A percentile compares a stretch with the other conserved stretches of the same genome.
These are phyloP conservation scores for Herpotrichia juniperi DNA, from an alignment of 2,329 filamentous ascomycete species.

Conservation along the genomic window DNA sequence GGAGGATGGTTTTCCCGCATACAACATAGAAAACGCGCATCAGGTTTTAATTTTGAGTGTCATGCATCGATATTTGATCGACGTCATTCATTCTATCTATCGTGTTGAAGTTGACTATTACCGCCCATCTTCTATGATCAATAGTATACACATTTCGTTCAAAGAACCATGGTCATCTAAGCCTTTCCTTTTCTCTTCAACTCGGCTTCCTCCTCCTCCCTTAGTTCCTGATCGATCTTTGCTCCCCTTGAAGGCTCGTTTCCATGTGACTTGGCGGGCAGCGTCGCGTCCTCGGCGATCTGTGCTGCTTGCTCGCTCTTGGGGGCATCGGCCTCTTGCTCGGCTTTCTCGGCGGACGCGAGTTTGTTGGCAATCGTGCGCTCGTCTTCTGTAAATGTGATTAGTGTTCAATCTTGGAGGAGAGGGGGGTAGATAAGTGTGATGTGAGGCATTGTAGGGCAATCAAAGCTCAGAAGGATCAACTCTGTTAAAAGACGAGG, in stretches of 20 bases:
- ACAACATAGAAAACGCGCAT: too few species aligned
- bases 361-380: constrained; percentile 75
- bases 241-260: constrained; percentile 77
- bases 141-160: neutral
- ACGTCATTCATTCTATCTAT: too few species aligned
- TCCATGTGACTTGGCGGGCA: constrained; percentile 65
- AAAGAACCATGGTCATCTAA: neutral
- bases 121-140: neutral
- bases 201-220: constrained; percentile 70
- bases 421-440: neutral
- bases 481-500: neutral
- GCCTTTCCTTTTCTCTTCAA: constrained; percentile 63
- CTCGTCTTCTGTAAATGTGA: constrained; percentile 63
- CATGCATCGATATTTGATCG: too few species aligned
- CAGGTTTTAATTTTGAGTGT: too few species aligned
- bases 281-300: constrained; percentile 61
- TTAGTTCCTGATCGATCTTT: constrained; percentile 71
- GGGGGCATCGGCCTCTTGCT: constrained; percentile 46
- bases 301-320: constrained; percentile 47
- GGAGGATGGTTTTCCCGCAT: neutral
- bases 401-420: neutral
- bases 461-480: neutral
- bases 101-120: too few species aligned
- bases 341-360: constrained; percentile 64
- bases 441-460: neutral